Evolutionary conservation across 116 monocot genomes (phyloP).

Genomic region (Cymodocea nodosa): DNA sequence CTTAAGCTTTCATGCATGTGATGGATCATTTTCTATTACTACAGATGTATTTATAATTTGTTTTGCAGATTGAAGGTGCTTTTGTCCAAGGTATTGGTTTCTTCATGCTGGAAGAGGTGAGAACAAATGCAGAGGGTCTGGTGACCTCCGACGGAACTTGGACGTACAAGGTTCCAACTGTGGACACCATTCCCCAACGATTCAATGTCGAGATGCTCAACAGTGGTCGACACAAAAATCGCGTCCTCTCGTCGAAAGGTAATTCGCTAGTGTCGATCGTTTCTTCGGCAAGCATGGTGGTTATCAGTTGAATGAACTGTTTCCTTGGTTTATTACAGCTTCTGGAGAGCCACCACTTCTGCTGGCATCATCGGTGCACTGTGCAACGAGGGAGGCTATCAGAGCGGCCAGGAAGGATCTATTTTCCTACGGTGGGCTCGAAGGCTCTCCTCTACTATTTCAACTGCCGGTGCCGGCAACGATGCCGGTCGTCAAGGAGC

Average conservation of each 20-base stretch:
- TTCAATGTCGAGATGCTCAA: conserved; percentile 81
- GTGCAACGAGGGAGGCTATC: conserved; percentile 75
- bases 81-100: conserved; percentile 94
- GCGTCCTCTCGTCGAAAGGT: conserved; percentile 95
- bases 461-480: conserved; percentile 68
- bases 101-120: conserved; percentile 73
- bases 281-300: too few species aligned
- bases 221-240: conserved; percentile 58
- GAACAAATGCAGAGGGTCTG: conserved; percentile 61
- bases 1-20: too few species aligned
- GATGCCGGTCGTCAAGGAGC: conserved; percentile 79
- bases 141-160: conserved; percentile 66
- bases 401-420: conserved; percentile 46
- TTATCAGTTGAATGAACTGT: too few species aligned
- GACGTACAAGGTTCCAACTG: conserved; percentile 85
- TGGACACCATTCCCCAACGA: conserved; percentile 72
- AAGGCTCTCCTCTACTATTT: conserved; percentile 27
- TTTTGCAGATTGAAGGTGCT: conserved; percentile 64
- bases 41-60: too few species aligned
- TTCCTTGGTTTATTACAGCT: conserved; percentile 21
- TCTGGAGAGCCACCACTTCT: conserved; percentile 89
- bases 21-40: too few species aligned
- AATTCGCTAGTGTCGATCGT: too few species aligned
- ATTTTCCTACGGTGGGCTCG: conserved; percentile 4
- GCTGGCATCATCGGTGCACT: conserved; percentile 68